These are phyloP conservation scores for Candida yuanshanica DNA, from an alignment of 805 yeast genomes.

Conservation along the genomic window DNA sequence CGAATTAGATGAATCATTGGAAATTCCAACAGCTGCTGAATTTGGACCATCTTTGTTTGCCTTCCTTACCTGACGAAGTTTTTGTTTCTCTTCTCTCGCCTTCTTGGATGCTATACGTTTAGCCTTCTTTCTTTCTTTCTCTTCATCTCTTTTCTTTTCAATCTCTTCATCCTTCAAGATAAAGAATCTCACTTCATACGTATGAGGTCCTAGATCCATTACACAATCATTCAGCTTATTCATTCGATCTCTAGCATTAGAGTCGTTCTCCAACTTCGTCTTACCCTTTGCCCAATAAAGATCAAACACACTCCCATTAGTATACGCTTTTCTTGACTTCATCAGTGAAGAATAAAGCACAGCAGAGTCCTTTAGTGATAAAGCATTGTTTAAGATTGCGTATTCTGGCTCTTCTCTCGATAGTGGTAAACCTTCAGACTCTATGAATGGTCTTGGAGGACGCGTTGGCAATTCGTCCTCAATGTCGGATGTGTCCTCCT, in stretches of 20 bases:
- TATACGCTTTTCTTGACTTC: slow-evolving; percentile 66
- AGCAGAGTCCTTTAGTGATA: slow-evolving; percentile 67
- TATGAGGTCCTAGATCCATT: slow-evolving; percentile 77
- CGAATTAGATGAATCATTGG: background rate
- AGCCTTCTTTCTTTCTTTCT: slow-evolving; percentile 32
- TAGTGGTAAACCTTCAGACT: slow-evolving; percentile 61
- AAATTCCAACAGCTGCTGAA: background rate
- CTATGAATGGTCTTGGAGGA: slow-evolving; percentile 52
- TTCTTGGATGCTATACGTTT: slow-evolving; percentile 30
- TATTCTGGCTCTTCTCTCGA: slow-evolving; percentile 61
- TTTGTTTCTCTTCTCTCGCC: slow-evolving; percentile 29
- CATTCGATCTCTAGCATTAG: slow-evolving; percentile 79
- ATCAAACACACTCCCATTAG: slow-evolving; percentile 62
- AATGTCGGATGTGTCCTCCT: slow-evolving; percentile 19
- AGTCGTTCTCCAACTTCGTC: slow-evolving; percentile 34
- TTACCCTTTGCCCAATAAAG: slow-evolving; percentile 73
- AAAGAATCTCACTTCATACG: slow-evolving; percentile 69
- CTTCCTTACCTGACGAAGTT: slow-evolving; percentile 12
- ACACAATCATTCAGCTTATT: slow-evolving; percentile 76
- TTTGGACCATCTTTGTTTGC: background rate
- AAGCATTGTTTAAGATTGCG: slow-evolving; percentile 54
- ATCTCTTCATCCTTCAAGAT: slow-evolving; percentile 77
- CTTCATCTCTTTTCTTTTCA: slow-evolving; percentile 42
- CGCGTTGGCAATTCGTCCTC: slow-evolving; percentile 23
- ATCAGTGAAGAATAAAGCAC: slow-evolving; percentile 66